A percentile compares a stretch with the other conserved stretches of the same genome.
phyloP scores from a whole-genome alignment of 768 basidiomycete species.

The Suillus weaverae region DNA sequence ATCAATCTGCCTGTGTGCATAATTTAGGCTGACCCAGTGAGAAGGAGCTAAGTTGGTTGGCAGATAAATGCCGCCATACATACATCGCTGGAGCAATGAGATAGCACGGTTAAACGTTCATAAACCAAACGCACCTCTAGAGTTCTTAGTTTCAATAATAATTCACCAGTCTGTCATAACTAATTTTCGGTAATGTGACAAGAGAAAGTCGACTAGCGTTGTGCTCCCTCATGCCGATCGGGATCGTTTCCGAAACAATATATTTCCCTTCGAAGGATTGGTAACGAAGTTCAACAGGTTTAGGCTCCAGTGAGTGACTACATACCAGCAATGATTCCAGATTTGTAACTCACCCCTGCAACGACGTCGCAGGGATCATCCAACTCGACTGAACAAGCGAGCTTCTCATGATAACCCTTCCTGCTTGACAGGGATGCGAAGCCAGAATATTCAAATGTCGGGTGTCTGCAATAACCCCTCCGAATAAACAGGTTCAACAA shows the following conservation, averaged over 20 bases:
- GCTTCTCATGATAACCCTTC: not conserved
- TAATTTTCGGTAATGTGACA: not conserved
- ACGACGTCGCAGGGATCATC: not conserved
- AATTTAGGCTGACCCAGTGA: not conserved
- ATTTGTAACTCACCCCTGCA: not conserved
- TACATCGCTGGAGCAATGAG: not conserved
- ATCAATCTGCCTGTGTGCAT: not conserved
- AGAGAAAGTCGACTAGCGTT: not conserved
- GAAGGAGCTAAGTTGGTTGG: not conserved
- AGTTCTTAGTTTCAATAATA: not conserved
- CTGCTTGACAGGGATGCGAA: not conserved
- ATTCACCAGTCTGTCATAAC: not conserved
- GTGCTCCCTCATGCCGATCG: not conserved
- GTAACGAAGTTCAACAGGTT: not conserved
- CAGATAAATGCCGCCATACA: not conserved
- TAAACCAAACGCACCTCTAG: not conserved
- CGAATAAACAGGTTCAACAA: not conserved
- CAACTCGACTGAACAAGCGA: not conserved
- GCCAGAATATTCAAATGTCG: not conserved
- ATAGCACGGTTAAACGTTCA: not conserved
- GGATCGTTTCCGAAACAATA: not conserved
- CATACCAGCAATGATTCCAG: not conserved
- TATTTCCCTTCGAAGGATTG: not conserved
- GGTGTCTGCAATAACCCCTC: not conserved
- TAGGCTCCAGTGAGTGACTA: not conserved